phyloP scores from a whole-genome alignment of 805 yeast species.

The Kodamaea restingae region DNA sequence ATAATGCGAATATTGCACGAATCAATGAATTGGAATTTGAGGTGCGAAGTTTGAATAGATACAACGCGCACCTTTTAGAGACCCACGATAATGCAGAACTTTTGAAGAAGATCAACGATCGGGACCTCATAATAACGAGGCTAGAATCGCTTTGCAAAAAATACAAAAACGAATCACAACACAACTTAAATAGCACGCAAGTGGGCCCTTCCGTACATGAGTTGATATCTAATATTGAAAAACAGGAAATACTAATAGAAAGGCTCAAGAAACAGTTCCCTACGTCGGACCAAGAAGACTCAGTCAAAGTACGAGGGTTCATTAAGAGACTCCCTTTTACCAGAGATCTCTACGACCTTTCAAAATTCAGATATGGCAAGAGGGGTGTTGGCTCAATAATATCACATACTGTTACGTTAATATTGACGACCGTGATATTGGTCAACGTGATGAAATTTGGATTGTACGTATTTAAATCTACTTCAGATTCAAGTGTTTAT shows the following conservation, averaged over 20 bases:
- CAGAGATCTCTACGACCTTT: conserved; percentile 25
- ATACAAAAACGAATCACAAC: conserved; percentile 7
- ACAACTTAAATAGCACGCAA: not conserved
- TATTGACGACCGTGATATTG: conserved; percentile 19
- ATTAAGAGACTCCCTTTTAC: conserved; percentile 26
- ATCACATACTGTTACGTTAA: conserved; percentile 20
- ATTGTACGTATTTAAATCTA: conserved; percentile 12
- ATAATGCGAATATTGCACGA: not conserved
- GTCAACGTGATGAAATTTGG: conserved; percentile 16
- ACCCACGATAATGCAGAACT: conserved; percentile 8
- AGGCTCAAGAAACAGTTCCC: conserved; percentile 8
- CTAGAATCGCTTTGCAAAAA: conserved; percentile 7
- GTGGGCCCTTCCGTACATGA: conserved; percentile 2
- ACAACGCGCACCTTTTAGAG: conserved; percentile 16
- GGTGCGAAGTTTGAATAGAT: conserved; percentile 14
- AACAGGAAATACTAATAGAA: conserved; percentile 21
- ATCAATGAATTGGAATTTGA: conserved; percentile 19
- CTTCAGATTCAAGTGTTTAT: conserved; percentile 1
- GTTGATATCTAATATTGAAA: conserved; percentile 14
- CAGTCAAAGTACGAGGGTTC: conserved; percentile 9
- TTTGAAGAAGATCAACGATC: conserved; percentile 2
- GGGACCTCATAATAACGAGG: conserved; percentile 5
- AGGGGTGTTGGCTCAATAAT: conserved; percentile 16
- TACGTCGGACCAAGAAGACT: not conserved
- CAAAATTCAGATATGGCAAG: conserved; percentile 22